Evolutionary conservation across 1,284 basidiomycete species (phyloP).

Genomic region (Puccinia horiana): DNA sequence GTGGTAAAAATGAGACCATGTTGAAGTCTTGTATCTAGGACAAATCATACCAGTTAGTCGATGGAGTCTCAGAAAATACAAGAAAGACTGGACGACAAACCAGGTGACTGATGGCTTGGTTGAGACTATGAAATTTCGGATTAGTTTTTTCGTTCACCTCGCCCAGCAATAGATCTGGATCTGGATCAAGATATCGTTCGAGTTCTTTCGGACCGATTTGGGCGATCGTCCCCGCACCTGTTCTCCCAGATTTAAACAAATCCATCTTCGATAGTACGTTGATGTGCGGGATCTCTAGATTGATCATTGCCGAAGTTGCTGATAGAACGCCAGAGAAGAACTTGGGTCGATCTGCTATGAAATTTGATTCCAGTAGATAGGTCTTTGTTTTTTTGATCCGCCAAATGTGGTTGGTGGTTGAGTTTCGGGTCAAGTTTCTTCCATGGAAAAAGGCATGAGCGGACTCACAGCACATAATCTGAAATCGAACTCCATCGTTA

Average conservation of each 20-base stretch:
- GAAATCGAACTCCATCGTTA: slow-evolving; percentile 55
- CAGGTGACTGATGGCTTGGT: slow-evolving; percentile 89
- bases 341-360: slow-evolving; percentile 98
- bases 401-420: neutral
- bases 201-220: slow-evolving; percentile 26
- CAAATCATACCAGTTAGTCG: slow-evolving; percentile 14
- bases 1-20: slow-evolving; percentile 91
- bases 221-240: slow-evolving; percentile 59
- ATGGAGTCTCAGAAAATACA: slow-evolving; percentile 34
- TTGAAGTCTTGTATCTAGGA: slow-evolving; percentile 94
- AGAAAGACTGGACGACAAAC: slow-evolving; percentile 62
- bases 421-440: no score
- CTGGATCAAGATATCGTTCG: slow-evolving; percentile 88
- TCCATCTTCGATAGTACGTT: slow-evolving; percentile 99
- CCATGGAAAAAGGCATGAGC: slow-evolving; percentile 66
- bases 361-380: slow-evolving; percentile 95
- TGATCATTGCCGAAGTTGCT: slow-evolving; percentile 99
- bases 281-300: slow-evolving; percentile 92
- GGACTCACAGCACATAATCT: slow-evolving; percentile 30
- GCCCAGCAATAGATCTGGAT: slow-evolving; percentile 81
- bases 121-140: slow-evolving; percentile 86
- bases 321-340: slow-evolving; percentile 98
- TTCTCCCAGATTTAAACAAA: slow-evolving; percentile 72
- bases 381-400: slow-evolving; percentile 65
- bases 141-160: slow-evolving; percentile 70